Evolutionary conservation across 2,329 filamentous ascomycete species (phyloP), one percentile per base, ranked within the genome.

Genomic region (Colletotrichum abscissum): DNA sequence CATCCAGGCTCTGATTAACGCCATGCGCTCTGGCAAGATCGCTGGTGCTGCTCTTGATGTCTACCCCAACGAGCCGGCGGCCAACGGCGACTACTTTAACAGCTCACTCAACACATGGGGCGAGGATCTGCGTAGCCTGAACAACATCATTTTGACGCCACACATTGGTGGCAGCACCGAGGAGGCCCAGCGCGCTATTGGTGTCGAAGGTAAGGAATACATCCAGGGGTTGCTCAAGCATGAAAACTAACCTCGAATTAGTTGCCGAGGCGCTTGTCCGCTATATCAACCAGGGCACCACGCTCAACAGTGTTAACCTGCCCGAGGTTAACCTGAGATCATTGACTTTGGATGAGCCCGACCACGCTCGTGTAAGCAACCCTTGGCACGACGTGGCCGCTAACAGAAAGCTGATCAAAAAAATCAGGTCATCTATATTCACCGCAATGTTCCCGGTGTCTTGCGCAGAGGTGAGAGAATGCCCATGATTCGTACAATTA

Each of bases 91-190:
- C 80, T 97, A 98, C 85, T 99, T 99, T 87, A 95, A 91, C 83
- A 93, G 90, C 81, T 87, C 90, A 60, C 88, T 99, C 73, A 98
- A 98, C 84, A 77, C 85, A 11, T 99, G 95, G 94, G 93, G 91
- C 33, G 92, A 95, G 79, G 95, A 98, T 74, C 90, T 99, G 60
- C 91, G 94, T 67, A 89, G 89, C 65, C 87, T 98, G 73, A 97
- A 92, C 85, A 99, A 99, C 85, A 88, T 99, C 77, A 97, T 99
- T 77, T 88, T 99, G 63, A 98, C 96, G 1, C 97, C 97, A 26
- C 97, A 99, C 83, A 98, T 99, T 80, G 97, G 97, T 78, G 97
- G 97, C 69, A 98, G 95, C 84, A 99, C 97, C 0, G 97, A 99
- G 84, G 97, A 99, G 85, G 97, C 97, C 5, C 97, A 99, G 86